Evolutionary conservation across 768 basidiomycete species (phyloP), one percentile per base, ranked within the genome.

Genomic region (Collybia sp.): DNA sequence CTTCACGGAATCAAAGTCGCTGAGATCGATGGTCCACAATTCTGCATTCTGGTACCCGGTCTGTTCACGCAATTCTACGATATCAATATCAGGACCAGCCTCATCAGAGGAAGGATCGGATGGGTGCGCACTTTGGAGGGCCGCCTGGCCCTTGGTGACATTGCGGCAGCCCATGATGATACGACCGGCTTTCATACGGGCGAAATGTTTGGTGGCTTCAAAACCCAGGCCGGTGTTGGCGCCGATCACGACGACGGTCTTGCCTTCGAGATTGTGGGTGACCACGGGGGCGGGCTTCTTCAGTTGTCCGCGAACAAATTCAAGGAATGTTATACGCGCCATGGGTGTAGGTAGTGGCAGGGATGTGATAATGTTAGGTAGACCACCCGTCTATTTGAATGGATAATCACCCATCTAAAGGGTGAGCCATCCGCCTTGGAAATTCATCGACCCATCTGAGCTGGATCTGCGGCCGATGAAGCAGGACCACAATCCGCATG

Each of bases 211-310:
- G 6, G 68, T 59, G 1, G 72, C 66, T 50, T 77, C 74, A 34
- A 74, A 66, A 1, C 77, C 77, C 3, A 78, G 45, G 2, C 77
- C 81, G 17, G 64, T 64, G 51, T 82, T 82, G 2, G 78, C 75
- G 6, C 68, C 70, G 19, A 69, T 64, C 17, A 82, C 68, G 16
- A 80, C 43, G n/a, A 80, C 64, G 5, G 72, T 75, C 53, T 74
- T 76, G 6, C 70, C 72, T 9, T 57, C 53, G 16, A 80, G 59
- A 47, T 75, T 68, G 0, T 53, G 62, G 2, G 54, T 51, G 15
- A 61, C 59, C 2, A 71, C 62, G 3, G 63, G 60, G 6, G 65
- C 62, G 10, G 62, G 45, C 1, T 42, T 49, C 12, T 32, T 50
- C 9, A 47, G 43, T 40, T 69, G 66, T 5, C 53, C 56, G 34